Evolutionary conservation across 176 grass and related monocot species (phyloP).

Genomic region (Alloteropsis semialata): DNA sequence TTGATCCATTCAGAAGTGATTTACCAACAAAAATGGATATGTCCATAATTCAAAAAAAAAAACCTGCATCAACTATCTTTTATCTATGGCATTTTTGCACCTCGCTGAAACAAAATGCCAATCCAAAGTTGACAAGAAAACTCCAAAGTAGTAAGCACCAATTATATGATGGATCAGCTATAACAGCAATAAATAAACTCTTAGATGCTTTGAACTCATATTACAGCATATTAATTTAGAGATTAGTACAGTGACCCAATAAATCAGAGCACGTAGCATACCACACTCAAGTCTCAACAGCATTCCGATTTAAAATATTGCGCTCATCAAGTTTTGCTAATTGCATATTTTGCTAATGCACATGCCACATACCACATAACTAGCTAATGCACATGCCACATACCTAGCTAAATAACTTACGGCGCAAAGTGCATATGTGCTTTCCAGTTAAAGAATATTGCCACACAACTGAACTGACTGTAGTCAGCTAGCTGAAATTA

Average conservation of each 20-base stretch:
- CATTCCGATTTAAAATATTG: neutral
- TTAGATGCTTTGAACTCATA: neutral
- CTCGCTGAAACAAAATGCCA: neutral
- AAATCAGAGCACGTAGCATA: neutral
- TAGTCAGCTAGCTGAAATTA: neutral
- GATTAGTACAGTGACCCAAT: neutral
- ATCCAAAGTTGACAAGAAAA: neutral
- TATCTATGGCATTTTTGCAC: neutral
- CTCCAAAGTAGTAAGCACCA: neutral
- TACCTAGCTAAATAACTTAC: neutral
- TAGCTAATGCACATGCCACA: neutral
- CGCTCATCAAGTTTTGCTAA: neutral
- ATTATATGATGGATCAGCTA: neutral
- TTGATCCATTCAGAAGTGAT: too few species aligned
- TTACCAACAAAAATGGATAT: neutral
- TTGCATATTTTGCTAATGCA: too few species aligned
- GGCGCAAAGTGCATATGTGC: neutral
- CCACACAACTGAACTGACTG: neutral
- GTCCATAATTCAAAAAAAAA: constrained; percentile 4
- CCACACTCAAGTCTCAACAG: neutral
- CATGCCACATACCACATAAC: too few species aligned
- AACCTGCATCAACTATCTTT: neutral
- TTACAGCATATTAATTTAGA: neutral
- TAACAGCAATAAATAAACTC: neutral
- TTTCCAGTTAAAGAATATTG: neutral